Evolutionary conservation across 345 rosid species (phyloP), one percentile per base, ranked within the genome.

Genomic region (Dimocarpus longan): DNA sequence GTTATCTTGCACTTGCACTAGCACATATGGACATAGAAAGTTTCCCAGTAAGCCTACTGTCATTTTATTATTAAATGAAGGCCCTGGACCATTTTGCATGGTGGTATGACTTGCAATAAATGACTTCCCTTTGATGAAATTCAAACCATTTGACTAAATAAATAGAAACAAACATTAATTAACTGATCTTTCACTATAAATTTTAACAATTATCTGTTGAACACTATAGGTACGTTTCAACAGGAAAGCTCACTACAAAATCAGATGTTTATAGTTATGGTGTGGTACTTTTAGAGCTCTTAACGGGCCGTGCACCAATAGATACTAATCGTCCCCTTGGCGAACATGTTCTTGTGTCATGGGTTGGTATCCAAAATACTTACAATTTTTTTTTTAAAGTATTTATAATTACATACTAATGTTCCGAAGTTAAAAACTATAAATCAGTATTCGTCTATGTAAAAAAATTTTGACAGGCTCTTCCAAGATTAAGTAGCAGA

Each of bases 241-340:
- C 95, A 3, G 98, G 98, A 13, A 93, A 91, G 84, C 95, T 93
- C 56, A 93, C 98, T 5, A 92, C 94, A 46, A 95, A 95, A 88
- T 95, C 98, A 48, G 98, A 95, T 84, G 92, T 93, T 10, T 95
- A 93, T 81, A 93, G 95, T 81, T 95, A 89, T 32, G 98, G 98
- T 0, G 90, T 93, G 16, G 94, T 93, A 67, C 91, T 95, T 8
- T 72, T 95, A 68, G 92, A 95, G 85, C 91, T 95, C 65, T 80
- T 95, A 82, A 95, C 98, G 4, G 98, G 98, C 48, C 91, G 97
- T 2, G 86, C 66, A 66, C 98, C 98, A 0, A 80, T 95, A 5
- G 97, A 95, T 66, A 87, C 85, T 68, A 86, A 72, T 62, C 87
- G 95, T 70, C 92, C 98, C 10, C 79, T 87, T 0, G 97, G 97